Percentiles rank a stretch among this genome's conserved stretches.
These are phyloP conservation scores for Candida ponderosae DNA, from an alignment of 805 yeast genomes.

Conservation along the genomic window DNA sequence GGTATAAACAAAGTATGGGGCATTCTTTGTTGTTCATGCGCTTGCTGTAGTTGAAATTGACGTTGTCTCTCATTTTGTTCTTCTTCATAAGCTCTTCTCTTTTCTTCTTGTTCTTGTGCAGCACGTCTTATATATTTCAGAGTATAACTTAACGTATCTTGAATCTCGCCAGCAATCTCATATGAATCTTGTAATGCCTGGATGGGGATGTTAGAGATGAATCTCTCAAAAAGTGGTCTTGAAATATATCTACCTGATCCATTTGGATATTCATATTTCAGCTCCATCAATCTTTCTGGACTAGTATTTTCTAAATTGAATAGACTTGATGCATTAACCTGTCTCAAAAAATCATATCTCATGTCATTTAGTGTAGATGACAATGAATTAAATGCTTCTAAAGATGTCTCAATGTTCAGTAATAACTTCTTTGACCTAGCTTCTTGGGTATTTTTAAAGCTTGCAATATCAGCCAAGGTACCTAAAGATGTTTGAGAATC, in stretches of 20 bases:
- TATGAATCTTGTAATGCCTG: constrained; percentile 2
- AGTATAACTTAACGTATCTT: constrained; percentile 8
- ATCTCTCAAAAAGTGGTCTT: constrained; percentile 1
- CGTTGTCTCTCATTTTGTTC: background rate
- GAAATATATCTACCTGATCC: background rate
- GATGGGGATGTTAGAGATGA: constrained; percentile 7
- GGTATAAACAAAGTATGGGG: too few relatives aligned
- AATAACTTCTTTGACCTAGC: background rate
- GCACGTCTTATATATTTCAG: background rate
- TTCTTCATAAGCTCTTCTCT: background rate
- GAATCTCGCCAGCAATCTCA: constrained; percentile 1
- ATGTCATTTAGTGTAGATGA: constrained; percentile 11
- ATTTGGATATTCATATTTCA: too few relatives aligned
- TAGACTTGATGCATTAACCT: background rate
- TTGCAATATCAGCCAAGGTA: constrained; percentile 21
- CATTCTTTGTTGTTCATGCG: background rate
- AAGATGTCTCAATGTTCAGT: background rate
- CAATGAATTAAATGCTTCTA: constrained; percentile 1
- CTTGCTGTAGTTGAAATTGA: background rate
- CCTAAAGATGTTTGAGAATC: too few relatives aligned
- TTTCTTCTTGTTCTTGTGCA: background rate
- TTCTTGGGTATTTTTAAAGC: constrained; percentile 1
- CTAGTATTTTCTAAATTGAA: too few relatives aligned
- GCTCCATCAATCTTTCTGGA: too few relatives aligned
- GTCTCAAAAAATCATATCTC: constrained; percentile 9